Percentiles rank a stretch among this genome's conserved stretches.
phyloP scores from a whole-genome alignment of 345 rosid genomes.

The Acer saccharum region DNA sequence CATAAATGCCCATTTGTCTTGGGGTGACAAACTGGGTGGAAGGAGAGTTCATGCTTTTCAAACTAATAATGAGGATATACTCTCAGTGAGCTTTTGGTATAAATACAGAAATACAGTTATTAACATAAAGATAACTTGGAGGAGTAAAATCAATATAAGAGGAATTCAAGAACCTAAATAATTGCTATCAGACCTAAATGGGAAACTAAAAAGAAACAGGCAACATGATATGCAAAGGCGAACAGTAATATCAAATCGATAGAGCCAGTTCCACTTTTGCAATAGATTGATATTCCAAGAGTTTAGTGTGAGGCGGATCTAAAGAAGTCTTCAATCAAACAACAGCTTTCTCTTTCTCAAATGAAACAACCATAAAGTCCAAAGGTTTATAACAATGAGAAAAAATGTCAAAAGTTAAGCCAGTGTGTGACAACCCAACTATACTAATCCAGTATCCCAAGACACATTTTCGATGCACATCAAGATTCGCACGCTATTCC shows the following conservation, averaged over 20 bases:
- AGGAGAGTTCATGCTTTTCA: conserved; percentile 71
- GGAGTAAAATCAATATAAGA: not conserved
- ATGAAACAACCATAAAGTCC: not conserved
- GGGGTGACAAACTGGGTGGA: conserved; percentile 73
- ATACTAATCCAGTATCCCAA: not conserved
- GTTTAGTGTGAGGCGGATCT: not conserved
- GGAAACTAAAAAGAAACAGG: not conserved
- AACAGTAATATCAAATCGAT: not conserved
- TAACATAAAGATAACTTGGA: not conserved
- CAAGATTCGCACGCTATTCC: not conserved
- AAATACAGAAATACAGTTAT: not conserved
- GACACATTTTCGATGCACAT: not conserved
- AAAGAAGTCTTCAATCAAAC: not conserved
- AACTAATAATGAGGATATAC: conserved; percentile 26
- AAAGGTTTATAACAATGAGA: not conserved
- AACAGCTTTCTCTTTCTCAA: not conserved
- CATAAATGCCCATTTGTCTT: conserved; percentile 73
- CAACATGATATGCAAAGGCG: not conserved
- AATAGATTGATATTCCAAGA: not conserved
- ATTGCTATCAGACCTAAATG: not conserved
- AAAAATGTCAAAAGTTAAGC: not conserved
- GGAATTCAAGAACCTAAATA: conserved; percentile 14
- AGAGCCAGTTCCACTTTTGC: not conserved
- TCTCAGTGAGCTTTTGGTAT: conserved; percentile 27
- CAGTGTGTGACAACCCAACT: not conserved